Evolutionary conservation across 192 early-diverging fungal genomes (phyloP).

Genomic region (Coemansia sp.): DNA sequence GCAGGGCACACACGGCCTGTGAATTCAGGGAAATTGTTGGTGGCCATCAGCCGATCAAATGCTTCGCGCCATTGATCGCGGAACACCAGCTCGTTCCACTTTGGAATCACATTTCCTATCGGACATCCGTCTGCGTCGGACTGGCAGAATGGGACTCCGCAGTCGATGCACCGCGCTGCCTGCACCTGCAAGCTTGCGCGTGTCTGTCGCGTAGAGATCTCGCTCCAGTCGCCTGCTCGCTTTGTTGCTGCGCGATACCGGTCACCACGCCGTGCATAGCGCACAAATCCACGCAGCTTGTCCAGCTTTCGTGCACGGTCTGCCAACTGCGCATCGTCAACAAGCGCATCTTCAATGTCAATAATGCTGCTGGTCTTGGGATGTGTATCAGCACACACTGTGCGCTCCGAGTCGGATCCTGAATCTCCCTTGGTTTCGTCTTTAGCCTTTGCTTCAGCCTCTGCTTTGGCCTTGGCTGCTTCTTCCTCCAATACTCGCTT

Average conservation of each 20-base stretch:
- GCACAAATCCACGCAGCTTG: constrained; percentile 93
- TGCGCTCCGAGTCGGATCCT: constrained; percentile 28
- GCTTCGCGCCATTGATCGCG: constrained; percentile 96
- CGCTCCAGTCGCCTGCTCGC: constrained; percentile 88
- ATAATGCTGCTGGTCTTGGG: constrained; percentile 61
- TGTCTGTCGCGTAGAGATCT: constrained; percentile 88
- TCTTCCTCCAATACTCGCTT: constrained; percentile 71
- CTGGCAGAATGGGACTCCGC: constrained; percentile 99
- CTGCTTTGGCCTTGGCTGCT: constrained; percentile 21
- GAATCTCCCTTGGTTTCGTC: neutral
- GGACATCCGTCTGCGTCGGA: constrained; percentile 92
- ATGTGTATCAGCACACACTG: constrained; percentile 29
- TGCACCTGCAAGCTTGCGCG: constrained; percentile 82
- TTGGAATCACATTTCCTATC: constrained; percentile 98
- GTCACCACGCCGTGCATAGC: constrained; percentile 88
- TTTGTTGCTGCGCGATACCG: constrained; percentile 78
- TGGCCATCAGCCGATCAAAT: constrained; percentile 86
- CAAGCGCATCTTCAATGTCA: constrained; percentile 87
- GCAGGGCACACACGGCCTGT: constrained; percentile 99
- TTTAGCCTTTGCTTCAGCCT: neutral
- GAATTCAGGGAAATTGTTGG: constrained; percentile 99
- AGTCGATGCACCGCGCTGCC: constrained; percentile 96
- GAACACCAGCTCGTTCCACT: constrained; percentile 98
- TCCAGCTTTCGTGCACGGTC: constrained; percentile 74
- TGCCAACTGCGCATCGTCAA: constrained; percentile 72